These are phyloP conservation scores for Fragaria iinumae DNA, from an alignment of 306 rosid species.

Conservation along the genomic window DNA sequence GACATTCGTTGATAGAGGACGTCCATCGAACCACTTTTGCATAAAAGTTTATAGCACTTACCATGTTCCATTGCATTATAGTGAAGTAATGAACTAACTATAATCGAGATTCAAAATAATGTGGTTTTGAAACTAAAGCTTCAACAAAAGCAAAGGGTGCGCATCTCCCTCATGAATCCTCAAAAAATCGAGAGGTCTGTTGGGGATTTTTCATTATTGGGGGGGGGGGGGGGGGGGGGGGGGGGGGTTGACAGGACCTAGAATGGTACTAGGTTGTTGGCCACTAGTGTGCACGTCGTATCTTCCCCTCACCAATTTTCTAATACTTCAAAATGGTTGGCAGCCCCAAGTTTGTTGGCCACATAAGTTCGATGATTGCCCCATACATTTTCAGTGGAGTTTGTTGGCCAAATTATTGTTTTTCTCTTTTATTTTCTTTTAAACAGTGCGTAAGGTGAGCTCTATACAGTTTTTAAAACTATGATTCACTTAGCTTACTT, in stretches of 20 bases:
- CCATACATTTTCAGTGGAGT: constrained; percentile 8
- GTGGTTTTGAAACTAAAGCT: not conserved
- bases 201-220: not conserved
- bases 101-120: not conserved
- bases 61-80: not conserved
- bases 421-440: no score
- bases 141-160: not conserved
- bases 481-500: no score
- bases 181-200: not conserved
- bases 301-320: constrained; percentile 9
- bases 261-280: constrained; percentile 86
- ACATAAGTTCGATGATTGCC: not conserved
- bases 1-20: not conserved
- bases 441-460: no score
- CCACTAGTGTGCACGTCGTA: constrained; percentile 42
- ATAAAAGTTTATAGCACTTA: not conserved
- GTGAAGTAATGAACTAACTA: not conserved
- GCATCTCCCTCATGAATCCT: not conserved
- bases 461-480: no score
- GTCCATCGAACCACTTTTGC: not conserved
- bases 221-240: constrained; percentile 23
- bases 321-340: not conserved
- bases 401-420: not conserved
- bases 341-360: constrained; percentile 17
- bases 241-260: constrained; percentile 25